Base-by-base conservation (phyloP, 768 basidiomycete genomes). In the Botryobasidium botryosum region DNA sequence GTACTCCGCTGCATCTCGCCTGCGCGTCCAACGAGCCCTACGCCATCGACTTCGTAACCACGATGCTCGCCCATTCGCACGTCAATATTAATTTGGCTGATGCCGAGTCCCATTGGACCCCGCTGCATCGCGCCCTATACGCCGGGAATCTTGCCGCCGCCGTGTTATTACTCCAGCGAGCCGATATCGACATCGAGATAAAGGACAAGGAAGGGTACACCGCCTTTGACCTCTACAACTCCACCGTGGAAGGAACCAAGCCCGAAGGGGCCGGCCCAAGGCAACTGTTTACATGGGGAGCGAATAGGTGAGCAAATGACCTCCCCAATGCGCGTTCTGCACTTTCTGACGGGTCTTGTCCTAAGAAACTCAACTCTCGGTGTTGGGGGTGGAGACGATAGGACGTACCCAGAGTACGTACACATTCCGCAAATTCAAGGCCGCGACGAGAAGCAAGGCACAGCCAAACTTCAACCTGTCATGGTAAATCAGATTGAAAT, bases 151-250 rank as follows among this genome's bases (percentile, higher is more conserved):
- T 90, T 6, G 66, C 76, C 39, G 70, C 72, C 36, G 79, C 71
- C 3, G 62, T 84, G 37, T 65, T 90, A 28, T 69, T 97, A 5
- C 62, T 94, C 43, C 74, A 79, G 53, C 73, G 76, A 31, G 54
- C 68, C 18, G 87, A 92, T 54, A 74, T 74, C 20, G 84, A 94
- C 57, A 61, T 66, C 0, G 62, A 69, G 4, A 51, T 82, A 47
- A 87, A 86, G 57, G 92, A 96, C 55, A 55, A 66, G 24, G 92
- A 96, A 52, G 92, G 84, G 0, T 81, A 91, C 59, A 87, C 86
- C 0, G 77, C 88, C 0, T 87, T 87, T 50, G 91, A 97, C 56
- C 62, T 97, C 27, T 94, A 87, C 62, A 96, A 96, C 57, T 80
- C 82, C 3, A 92, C 88, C 0, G 63, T 92, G 50, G 68, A 72